Evolutionary conservation across 257 asterid genomes (phyloP).

Genomic region (Solanum okadae): DNA sequence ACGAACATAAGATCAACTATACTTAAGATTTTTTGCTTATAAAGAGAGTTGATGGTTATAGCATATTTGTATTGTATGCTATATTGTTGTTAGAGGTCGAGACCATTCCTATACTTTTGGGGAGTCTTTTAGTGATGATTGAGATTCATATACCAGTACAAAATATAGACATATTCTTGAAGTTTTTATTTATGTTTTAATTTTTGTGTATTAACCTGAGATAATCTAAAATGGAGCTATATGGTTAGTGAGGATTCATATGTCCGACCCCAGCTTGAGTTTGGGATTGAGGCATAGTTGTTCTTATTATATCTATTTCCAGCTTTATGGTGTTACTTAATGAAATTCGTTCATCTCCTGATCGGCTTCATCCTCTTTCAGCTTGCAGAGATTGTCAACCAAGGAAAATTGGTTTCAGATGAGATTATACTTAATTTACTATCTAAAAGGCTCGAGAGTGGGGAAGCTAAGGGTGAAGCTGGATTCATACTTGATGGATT

Average conservation of each 20-base stretch:
- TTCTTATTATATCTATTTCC: not conserved
- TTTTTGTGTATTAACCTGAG: not conserved
- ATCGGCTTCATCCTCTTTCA: conserved; percentile 9
- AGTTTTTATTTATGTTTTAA: not conserved
- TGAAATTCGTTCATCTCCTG: not conserved
- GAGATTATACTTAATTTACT: conserved; percentile 72
- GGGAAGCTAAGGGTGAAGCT: conserved; percentile 76
- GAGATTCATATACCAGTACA: not conserved
- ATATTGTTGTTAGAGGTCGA: not conserved
- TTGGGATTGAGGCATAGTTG: not conserved
- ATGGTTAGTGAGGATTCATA: not conserved
- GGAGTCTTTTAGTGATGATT: not conserved
- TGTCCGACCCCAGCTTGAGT: not conserved
- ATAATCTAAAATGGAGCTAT: not conserved
- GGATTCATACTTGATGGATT: conserved; percentile 94
- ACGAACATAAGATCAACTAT: too few species aligned
- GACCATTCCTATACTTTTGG: not conserved
- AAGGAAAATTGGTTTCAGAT: conserved; percentile 91
- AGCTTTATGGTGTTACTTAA: not conserved
- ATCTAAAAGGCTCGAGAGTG: conserved; percentile 87
- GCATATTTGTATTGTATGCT: not conserved
- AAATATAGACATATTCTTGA: not conserved
- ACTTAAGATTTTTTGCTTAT: too few species aligned
- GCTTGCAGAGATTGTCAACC: conserved; percentile 91
- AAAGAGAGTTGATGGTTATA: too few species aligned